phyloP scores from a whole-genome alignment of 306 rosid genomes.

The Pterocarpus macrocarpus region DNA sequence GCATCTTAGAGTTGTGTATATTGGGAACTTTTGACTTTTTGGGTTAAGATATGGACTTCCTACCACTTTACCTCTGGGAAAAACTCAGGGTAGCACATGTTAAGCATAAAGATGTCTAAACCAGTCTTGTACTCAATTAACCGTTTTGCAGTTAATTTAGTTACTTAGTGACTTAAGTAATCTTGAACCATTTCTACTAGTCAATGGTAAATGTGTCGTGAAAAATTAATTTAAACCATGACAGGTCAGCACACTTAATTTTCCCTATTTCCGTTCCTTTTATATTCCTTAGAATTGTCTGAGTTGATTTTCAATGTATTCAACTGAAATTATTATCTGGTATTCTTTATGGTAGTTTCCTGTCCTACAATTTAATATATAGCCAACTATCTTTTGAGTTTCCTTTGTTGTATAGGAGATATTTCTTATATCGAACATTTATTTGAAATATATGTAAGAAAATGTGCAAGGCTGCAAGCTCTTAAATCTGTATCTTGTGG shows the following conservation, averaged over 20 bases:
- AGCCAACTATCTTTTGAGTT: too few relatives aligned
- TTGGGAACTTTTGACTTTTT: neutral
- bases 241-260: too few relatives aligned
- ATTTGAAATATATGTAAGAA: neutral
- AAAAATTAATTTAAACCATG: too few relatives aligned
- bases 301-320: neutral
- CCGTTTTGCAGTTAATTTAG: neutral
- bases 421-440: neutral
- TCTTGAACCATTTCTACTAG: neutral
- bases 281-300: too few relatives aligned
- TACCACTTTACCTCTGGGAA: neutral
- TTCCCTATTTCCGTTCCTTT: too few relatives aligned
- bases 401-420: too few relatives aligned
- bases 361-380: neutral
- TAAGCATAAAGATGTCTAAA: neutral
- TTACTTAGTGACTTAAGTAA: neutral
- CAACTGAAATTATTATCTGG: neutral
- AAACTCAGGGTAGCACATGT: neutral
- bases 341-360: neutral
- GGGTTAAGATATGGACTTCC: slow-evolving; percentile 4
- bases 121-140: neutral
- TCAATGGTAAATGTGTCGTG: neutral
- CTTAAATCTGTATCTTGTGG: slow-evolving; percentile 26
- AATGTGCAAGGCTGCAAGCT: slow-evolving; percentile 30
- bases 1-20: neutral